Percentiles rank a stretch among this genome's conserved stretches.
phyloP scores from a whole-genome alignment of 2,329 filamentous ascomycete species.

The Didymella glomerata region DNA sequence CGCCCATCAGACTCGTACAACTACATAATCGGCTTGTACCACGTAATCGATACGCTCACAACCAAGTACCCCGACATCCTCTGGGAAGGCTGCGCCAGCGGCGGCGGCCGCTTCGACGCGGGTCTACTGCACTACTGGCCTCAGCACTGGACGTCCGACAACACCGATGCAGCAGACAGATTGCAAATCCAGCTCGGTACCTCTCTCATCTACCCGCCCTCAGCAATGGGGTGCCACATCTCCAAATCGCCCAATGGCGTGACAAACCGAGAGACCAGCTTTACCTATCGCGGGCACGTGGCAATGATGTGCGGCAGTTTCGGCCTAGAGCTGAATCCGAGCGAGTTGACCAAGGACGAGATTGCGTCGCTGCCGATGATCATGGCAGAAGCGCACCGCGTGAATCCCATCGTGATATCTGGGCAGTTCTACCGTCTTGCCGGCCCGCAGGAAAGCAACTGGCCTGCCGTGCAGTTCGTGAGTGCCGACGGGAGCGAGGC shows the following conservation, averaged over 20 bases:
- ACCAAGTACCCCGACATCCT: slow-evolving; percentile 67
- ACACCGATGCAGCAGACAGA: slow-evolving; percentile 69
- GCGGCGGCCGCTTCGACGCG: slow-evolving; percentile 69
- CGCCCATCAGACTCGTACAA: slow-evolving; percentile 63
- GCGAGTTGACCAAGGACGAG: slow-evolving; percentile 61
- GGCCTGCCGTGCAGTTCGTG: slow-evolving; percentile 69
- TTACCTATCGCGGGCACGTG: slow-evolving; percentile 70
- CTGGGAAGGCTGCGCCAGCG: slow-evolving; percentile 72
- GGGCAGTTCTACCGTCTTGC: slow-evolving; percentile 68
- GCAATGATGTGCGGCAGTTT: slow-evolving; percentile 75
- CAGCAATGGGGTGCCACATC: slow-evolving; percentile 72
- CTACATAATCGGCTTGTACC: slow-evolving; percentile 71
- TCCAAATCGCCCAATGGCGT: slow-evolving; percentile 68
- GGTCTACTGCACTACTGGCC: slow-evolving; percentile 71
- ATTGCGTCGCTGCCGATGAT: slow-evolving; percentile 62
- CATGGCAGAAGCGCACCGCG: slow-evolving; percentile 62
- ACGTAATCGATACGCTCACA: slow-evolving; percentile 67
- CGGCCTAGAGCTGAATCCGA: slow-evolving; percentile 69
- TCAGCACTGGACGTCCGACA: slow-evolving; percentile 71
- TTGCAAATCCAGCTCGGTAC: slow-evolving; percentile 71
- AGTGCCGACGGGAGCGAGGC: slow-evolving; percentile 60
- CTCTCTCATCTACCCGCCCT: slow-evolving; percentile 68
- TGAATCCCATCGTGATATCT: slow-evolving; percentile 67
- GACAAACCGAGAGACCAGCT: slow-evolving; percentile 63
- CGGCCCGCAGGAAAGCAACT: slow-evolving; percentile 67